Percentiles rank a stretch among this genome's conserved stretches.
phyloP scores from a whole-genome alignment of 2,329 filamentous ascomycete species.

The Aspergillus caelatus region DNA sequence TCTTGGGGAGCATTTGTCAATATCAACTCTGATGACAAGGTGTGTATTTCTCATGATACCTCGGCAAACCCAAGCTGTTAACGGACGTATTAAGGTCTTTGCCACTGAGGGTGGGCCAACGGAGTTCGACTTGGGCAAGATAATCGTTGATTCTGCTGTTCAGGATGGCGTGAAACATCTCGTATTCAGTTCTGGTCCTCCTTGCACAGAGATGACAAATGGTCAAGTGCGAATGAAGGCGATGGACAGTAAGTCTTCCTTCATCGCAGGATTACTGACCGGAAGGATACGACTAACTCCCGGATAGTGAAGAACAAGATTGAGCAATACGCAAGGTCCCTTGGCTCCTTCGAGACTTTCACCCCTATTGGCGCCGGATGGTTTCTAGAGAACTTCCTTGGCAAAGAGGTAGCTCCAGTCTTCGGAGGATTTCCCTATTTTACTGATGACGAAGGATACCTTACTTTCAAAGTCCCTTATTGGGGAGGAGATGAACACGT shows the following conservation, averaged over 20 bases:
- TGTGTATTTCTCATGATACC: background rate
- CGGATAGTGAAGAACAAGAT: background rate
- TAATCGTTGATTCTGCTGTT: conserved; percentile 37
- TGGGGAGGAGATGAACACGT: conserved; percentile 46
- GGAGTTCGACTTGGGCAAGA: conserved; percentile 42
- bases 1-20: conserved; percentile 29
- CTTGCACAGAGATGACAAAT: conserved; percentile 36
- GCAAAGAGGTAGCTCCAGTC: conserved; percentile 35
- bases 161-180: conserved; percentile 40
- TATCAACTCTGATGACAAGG: conserved; percentile 28
- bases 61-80: background rate
- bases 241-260: conserved; percentile 36
- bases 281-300: background rate
- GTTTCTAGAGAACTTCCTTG: conserved; percentile 49
- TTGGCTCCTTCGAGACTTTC: background rate
- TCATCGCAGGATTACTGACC: background rate
- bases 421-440: conserved; percentile 48
- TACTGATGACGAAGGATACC: conserved; percentile 38
- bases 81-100: background rate
- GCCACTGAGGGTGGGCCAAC: conserved; percentile 21
- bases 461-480: conserved; percentile 40
- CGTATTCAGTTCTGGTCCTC: conserved; percentile 40
- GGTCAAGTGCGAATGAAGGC: conserved; percentile 35
- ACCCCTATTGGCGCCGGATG: conserved; percentile 40
- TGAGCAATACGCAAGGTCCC: background rate